Evolutionary conservation across 2,329 filamentous ascomycete genomes (phyloP), one percentile per base, ranked within the genome.

Genomic region (Phaeosphaeria sp.): DNA sequence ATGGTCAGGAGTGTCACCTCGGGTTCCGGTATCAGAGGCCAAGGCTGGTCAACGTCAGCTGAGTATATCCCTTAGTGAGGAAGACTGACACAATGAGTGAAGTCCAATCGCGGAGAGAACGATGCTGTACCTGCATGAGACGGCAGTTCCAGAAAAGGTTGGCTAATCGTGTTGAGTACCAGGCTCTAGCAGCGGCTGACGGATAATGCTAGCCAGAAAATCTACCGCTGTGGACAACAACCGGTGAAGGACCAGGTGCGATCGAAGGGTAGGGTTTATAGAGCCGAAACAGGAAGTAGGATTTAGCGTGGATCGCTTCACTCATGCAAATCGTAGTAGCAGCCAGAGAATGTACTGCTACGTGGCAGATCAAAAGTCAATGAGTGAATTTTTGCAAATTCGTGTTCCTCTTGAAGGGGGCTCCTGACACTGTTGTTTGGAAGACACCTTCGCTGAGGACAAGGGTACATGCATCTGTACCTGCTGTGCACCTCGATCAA

Each of bases 221-320:
- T 3, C 13, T 36, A 11, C 30, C 30, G 30, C 30, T 36, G 30
- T 11, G 13, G 30, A 13, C 30, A 15, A 36, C 30, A 36, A 48
- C 20, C 36, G 51, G 49, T 51, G 27, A 50, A 22, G 33, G 43
- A 48, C 36, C 41, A 54, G 49, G 36, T 22, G 44, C 30, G 25
- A 59, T 62, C 36, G 55, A 52, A 55, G 36, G 46, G 41, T 48
- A 55, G 52, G 41, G 60, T 65, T 66, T 68, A 70, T 66, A 69
- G n/a, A n/a, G 49, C 47, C 54, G 18, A 56, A 59, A 59, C 23
- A 41, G 58, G 52, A 51, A 30, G 5, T 11, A 6, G 6, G 25
- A 5, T 5, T 30, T 30, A 11, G 25, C 25, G 6, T 15, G 30
- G 30, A 36, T 44, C 33, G 21, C 20, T 20, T 53, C 21, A 44